Evolutionary conservation across 2,329 filamentous ascomycete species (phyloP).

Genomic region (Alternaria solani): DNA sequence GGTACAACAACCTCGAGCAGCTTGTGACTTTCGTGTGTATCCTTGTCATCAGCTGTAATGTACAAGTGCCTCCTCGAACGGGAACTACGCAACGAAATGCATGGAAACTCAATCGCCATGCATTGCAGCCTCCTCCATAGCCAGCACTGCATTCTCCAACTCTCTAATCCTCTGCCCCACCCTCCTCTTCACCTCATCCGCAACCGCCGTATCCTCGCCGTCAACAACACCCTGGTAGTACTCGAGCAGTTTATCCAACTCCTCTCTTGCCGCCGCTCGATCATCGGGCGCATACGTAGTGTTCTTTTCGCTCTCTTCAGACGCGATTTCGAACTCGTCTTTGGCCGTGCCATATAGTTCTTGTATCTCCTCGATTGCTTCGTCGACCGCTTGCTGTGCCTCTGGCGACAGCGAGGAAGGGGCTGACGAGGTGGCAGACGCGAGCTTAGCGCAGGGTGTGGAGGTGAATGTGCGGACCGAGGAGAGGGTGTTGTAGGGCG

Average conservation of each 20-base stretch:
- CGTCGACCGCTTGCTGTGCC: slow-evolving; percentile 36
- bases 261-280: slow-evolving; percentile 61
- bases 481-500: slow-evolving; percentile 38
- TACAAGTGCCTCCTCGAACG: neutral
- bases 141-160: slow-evolving; percentile 60
- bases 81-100: neutral
- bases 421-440: slow-evolving; percentile 10
- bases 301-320: slow-evolving; percentile 62
- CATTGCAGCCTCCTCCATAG: slow-evolving; percentile 60
- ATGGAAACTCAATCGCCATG: slow-evolving; percentile 54
- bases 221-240: slow-evolving; percentile 56
- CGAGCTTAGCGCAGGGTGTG: slow-evolving; percentile 11
- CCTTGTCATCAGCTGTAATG: neutral
- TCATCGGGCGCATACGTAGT: slow-evolving; percentile 65
- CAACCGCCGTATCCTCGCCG: slow-evolving; percentile 52
- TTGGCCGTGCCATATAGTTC: slow-evolving; percentile 51
- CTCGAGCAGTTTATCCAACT: slow-evolving; percentile 59
- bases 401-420: slow-evolving; percentile 27
- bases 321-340: slow-evolving; percentile 60
- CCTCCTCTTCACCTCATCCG: slow-evolving; percentile 60
- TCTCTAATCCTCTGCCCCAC: slow-evolving; percentile 62
- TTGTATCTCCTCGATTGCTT: slow-evolving; percentile 45
- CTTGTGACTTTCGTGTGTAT: neutral
- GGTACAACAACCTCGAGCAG: neutral
- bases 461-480: slow-evolving; percentile 45